Percentiles rank a stretch among this genome's conserved stretches.
Conservation (phyloP, 2,329 filamentous ascomycete genomes). For the Decorospora gaudefroyi region DNA sequence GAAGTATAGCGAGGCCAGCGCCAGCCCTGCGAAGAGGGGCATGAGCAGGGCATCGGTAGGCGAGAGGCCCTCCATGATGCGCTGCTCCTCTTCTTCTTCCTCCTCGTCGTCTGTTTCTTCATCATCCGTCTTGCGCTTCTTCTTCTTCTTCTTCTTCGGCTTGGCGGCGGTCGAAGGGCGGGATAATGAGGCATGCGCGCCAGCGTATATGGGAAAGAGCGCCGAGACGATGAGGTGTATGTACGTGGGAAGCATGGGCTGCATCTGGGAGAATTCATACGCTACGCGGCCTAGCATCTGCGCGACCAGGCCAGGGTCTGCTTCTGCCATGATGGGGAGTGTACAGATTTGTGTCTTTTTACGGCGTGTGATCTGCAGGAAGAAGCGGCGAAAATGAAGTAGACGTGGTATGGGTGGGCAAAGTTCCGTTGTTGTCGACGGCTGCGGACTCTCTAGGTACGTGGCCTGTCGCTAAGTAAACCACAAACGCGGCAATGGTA, state of each 20-base stretch:
- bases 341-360: not conserved
- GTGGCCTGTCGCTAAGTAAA: too few relatives aligned
- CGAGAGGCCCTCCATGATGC: constrained; percentile 69
- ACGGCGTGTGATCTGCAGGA: too few relatives aligned
- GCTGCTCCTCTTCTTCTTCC: constrained; percentile 57
- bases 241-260: constrained; percentile 59
- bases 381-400: too few relatives aligned
- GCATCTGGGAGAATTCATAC: constrained; percentile 51
- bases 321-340: constrained; percentile 32
- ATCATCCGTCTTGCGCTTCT: constrained; percentile 48
- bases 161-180: constrained; percentile 78
- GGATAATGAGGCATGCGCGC: constrained; percentile 81
- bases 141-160: constrained; percentile 59
- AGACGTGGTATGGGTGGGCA: not conserved
- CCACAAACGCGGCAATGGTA: too few relatives aligned
- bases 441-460: not conserved
- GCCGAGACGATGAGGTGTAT: constrained; percentile 69
- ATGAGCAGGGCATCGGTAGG: constrained; percentile 83
- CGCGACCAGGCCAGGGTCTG: constrained; percentile 37
- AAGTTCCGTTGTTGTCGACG: not conserved
- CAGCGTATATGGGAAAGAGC: constrained; percentile 80
- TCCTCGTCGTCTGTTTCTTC: constrained; percentile 48
- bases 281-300: constrained; percentile 41
- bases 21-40: constrained; percentile 73
- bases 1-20: constrained; percentile 78